phyloP scores from a whole-genome alignment of 2,329 filamentous ascomycete species.

The Aspergillus ruber region DNA sequence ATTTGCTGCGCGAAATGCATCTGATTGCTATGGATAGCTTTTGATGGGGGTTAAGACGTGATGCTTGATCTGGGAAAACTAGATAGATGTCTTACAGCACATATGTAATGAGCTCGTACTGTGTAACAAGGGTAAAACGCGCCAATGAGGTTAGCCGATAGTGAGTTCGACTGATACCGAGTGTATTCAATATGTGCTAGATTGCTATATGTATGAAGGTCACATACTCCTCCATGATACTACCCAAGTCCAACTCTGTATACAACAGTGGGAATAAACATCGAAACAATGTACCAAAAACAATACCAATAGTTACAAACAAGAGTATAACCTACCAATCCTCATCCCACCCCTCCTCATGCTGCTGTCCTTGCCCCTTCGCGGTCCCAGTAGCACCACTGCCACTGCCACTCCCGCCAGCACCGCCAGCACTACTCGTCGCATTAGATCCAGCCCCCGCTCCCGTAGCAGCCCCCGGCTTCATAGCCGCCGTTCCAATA shows the following conservation, averaged over 20 bases:
- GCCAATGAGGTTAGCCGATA: no score
- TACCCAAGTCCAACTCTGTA: no score
- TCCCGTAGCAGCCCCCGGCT: conserved; percentile 14
- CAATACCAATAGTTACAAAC: background rate
- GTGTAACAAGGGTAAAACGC: no score
- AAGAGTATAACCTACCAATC: conserved; percentile 31
- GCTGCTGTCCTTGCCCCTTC: conserved; percentile 34
- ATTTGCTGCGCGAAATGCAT: background rate
- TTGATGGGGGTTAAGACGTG: background rate
- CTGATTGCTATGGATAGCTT: background rate
- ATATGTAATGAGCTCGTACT: no score
- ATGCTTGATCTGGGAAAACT: no score
- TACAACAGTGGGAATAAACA: background rate
- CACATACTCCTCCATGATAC: no score
- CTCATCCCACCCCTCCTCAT: conserved; percentile 48
- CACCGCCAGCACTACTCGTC: no score
- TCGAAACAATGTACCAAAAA: background rate
- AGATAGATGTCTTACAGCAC: no score
- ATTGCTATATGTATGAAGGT: no score
- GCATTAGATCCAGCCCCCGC: no score
- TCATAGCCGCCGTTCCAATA: conserved; percentile 61
- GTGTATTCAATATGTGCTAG: no score
- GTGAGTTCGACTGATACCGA: no score
- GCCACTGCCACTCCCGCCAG: background rate
- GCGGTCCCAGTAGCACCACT: conserved; percentile 1